Conservation (phyloP, 495 filamentous ascomycete species). For the Pyrenopolyporus hunteri region DNA sequence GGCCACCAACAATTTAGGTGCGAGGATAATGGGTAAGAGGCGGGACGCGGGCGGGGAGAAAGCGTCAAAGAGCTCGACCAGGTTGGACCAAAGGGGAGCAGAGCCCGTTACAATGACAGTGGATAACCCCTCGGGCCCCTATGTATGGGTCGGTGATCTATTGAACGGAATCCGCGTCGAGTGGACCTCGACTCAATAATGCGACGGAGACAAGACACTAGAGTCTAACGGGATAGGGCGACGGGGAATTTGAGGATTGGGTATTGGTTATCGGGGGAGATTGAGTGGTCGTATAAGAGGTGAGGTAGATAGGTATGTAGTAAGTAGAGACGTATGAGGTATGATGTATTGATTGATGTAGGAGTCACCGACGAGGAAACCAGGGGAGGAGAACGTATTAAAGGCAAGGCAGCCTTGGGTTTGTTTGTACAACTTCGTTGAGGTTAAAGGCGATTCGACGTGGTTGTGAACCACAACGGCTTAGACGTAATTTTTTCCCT, state of each 20-base stretch:
- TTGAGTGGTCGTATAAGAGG: not conserved
- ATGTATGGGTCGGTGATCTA: slow-evolving; percentile 27
- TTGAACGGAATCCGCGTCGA: slow-evolving; percentile 17
- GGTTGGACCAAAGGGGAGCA: slow-evolving; percentile 1
- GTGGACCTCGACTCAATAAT: slow-evolving; percentile 33
- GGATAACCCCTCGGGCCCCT: slow-evolving; percentile 33
- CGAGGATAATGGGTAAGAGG: slow-evolving; percentile 6
- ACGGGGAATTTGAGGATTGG: too few relatives aligned
- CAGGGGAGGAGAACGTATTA: not conserved
- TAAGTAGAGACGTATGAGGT: too few relatives aligned
- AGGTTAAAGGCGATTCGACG: not conserved
- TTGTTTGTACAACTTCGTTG: too few relatives aligned
- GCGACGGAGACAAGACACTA: slow-evolving; percentile 33
- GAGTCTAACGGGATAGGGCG: slow-evolving; percentile 8
- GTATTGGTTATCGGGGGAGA: too few relatives aligned
- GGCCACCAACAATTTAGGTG: slow-evolving; percentile 9
- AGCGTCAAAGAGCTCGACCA: slow-evolving; percentile 33
- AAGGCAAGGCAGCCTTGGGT: not conserved
- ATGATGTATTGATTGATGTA: not conserved
- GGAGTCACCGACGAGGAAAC: not conserved
- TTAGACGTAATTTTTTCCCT: not conserved
- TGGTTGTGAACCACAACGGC: too few relatives aligned
- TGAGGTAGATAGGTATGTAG: too few relatives aligned
- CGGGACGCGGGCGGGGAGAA: not conserved
- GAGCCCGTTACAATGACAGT: slow-evolving; percentile 31